Conservation (phyloP, 352 stramenopile genomes). For the Phytophthora cryptogea region DNA sequence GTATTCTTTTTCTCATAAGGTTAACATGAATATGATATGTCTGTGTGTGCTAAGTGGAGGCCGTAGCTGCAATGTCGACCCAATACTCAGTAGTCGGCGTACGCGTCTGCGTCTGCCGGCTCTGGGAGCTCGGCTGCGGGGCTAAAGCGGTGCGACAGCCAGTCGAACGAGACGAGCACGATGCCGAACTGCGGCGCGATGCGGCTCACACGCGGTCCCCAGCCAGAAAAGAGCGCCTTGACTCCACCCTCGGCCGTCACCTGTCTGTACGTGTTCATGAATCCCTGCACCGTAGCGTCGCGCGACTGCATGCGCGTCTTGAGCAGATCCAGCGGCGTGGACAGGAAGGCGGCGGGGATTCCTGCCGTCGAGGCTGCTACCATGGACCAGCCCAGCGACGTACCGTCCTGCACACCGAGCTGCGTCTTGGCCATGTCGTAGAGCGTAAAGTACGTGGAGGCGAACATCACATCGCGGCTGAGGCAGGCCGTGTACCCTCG, state of each 20-base stretch:
- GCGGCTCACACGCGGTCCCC: slow-evolving; percentile 68
- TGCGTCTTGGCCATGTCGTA: slow-evolving; percentile 77
- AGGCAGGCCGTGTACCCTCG: slow-evolving; percentile 76
- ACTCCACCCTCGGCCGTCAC: slow-evolving; percentile 59
- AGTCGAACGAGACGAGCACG: slow-evolving; percentile 83
- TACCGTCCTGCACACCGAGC: slow-evolving; percentile 65
- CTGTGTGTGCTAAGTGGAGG: slow-evolving; percentile 5
- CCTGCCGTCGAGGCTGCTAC: slow-evolving; percentile 66
- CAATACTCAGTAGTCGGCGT: slow-evolving; percentile 37
- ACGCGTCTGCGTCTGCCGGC: slow-evolving; percentile 31
- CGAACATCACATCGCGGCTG: slow-evolving; percentile 74
- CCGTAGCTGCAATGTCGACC: background rate
- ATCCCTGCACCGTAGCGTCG: slow-evolving; percentile 43
- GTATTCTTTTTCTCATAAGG: slow-evolving; percentile 39
- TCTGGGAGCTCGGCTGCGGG: slow-evolving; percentile 19
- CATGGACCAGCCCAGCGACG: slow-evolving; percentile 76
- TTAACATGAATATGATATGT: slow-evolving; percentile 39
- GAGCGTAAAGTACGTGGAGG: slow-evolving; percentile 79
- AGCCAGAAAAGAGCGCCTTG: slow-evolving; percentile 65
- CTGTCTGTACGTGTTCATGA: slow-evolving; percentile 57
- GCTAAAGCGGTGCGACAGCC: slow-evolving; percentile 70
- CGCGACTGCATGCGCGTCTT: slow-evolving; percentile 86
- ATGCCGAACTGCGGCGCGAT: slow-evolving; percentile 86
- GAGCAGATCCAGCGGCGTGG: slow-evolving; percentile 74
- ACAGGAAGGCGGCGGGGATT: slow-evolving; percentile 77